These are phyloP conservation scores for Metschnikowia cubensis DNA, from an alignment of 805 yeast species.

Conservation along the genomic window DNA sequence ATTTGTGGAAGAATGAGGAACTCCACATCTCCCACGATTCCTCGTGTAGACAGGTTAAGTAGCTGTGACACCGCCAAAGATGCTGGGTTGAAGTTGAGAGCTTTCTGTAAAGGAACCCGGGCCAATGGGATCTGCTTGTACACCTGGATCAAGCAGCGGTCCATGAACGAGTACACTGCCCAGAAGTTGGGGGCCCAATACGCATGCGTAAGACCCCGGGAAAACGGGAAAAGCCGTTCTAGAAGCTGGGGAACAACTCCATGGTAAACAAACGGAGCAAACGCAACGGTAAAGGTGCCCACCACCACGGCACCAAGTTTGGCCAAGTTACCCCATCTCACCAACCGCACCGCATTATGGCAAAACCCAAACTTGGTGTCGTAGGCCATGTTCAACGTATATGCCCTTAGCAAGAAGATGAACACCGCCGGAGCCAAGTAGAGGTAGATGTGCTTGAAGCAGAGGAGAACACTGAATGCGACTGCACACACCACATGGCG, in stretches of 20 bases:
- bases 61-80: conserved; percentile 31
- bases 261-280: conserved; percentile 70
- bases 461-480: conserved; percentile 70
- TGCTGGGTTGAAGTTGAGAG: conserved; percentile 45
- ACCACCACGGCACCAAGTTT: conserved; percentile 64
- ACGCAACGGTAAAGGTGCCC: conserved; percentile 59
- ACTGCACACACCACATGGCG: conserved; percentile 58
- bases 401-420: conserved; percentile 67
- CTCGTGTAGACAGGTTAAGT: conserved; percentile 56
- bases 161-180: conserved; percentile 88
- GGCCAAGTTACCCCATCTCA: conserved; percentile 53
- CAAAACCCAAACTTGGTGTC: conserved; percentile 21
- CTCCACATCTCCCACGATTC: conserved; percentile 86
- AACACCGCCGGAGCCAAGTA: conserved; percentile 94
- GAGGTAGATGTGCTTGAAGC: conserved; percentile 91
- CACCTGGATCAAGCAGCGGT: conserved; percentile 57
- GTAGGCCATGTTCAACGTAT: conserved; percentile 51
- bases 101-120: conserved; percentile 24
- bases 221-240: conserved; percentile 80
- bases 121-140: conserved; percentile 34
- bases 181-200: conserved; percentile 99
- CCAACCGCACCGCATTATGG: conserved; percentile 31
- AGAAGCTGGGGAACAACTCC: conserved; percentile 62
- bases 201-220: conserved; percentile 93
- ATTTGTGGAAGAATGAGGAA: conserved; percentile 79